Conservation (phyloP, 2,329 filamentous ascomycete genomes). For the Chaetomiaceae sp. region DNA sequence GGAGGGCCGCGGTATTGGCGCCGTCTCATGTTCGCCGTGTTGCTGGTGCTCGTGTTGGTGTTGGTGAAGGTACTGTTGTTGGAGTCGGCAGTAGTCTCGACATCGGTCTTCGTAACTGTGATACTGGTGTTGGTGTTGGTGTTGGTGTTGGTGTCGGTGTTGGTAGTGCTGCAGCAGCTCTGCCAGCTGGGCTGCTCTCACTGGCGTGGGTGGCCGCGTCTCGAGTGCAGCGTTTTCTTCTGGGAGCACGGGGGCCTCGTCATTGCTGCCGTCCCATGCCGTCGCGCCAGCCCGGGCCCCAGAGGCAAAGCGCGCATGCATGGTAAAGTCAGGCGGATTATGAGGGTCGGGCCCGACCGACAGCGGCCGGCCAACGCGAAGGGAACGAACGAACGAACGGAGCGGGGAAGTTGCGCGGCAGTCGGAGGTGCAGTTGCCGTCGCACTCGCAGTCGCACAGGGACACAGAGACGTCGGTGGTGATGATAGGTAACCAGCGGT, state of each 20-base stretch:
- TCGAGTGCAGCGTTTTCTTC: neutral
- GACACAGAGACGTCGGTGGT: neutral
- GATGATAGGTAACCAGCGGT: too few relatives aligned
- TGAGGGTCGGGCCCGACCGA: neutral
- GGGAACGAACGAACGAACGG: too few relatives aligned
- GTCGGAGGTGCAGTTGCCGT: neutral
- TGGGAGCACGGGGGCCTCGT: slow-evolving; percentile 1
- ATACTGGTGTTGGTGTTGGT: slow-evolving; percentile 2
- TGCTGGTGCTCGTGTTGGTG: slow-evolving; percentile 3
- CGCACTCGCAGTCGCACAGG: too few relatives aligned
- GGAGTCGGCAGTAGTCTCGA: neutral
- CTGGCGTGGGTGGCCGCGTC: neutral
- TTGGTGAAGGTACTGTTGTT: neutral
- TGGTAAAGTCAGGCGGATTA: too few relatives aligned
- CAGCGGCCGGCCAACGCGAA: slow-evolving; percentile 8
- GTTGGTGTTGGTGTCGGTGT: slow-evolving; percentile 2
- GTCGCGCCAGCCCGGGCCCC: neutral
- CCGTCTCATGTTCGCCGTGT: neutral
- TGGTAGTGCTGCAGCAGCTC: neutral
- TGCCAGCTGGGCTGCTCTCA: neutral
- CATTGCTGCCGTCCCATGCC: neutral
- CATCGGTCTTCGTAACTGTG: neutral
- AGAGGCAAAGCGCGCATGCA: slow-evolving; percentile 1
- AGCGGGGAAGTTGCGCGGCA: neutral
- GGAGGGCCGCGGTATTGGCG: neutral